Base-by-base conservation (phyloP, 805 yeast species). In the Debaryomyces maramus region DNA sequence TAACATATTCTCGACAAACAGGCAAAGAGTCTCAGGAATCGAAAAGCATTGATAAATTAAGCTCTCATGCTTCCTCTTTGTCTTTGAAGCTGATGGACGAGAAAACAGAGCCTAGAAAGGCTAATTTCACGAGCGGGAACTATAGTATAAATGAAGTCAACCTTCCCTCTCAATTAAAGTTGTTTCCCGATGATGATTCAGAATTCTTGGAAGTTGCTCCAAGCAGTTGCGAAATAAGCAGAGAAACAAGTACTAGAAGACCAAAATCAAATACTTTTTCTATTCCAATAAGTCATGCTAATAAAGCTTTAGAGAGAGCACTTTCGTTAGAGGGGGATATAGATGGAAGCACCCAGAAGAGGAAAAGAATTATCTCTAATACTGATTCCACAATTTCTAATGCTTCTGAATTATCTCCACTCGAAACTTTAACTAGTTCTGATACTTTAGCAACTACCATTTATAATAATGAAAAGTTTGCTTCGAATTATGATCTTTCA, bases 1-100 rank as follows among this genome's bases (percentile, higher is more conserved):
- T 91, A 8, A 88, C 96, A 0, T 89, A 86, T 56, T 83, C 91
- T 1, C 79, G 91, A 51, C 60, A 45, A 37, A 45, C 45, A 45
- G 50, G 43, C 10, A 43, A 39, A 15, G 35, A 35, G 6, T 20
- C 34, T 20, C n/a, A 22, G 39, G 45, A 18, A 53, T 48, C 38
- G 47, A 53, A 51, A 17, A 64, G 61, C 27, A 44, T 64, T 27
- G 53, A 52, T 34, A 57, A 55, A 32, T 44, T 61, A 35, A 51
- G 50, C 20, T 37, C 54, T 7, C 48, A 50, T n/a, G 38, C 55
- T 4, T 38, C 53, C 1, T 44, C 55, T 7, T 32, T 47, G n/a
- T 37, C 51, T 0, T 33, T 46, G 24, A 32, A 17, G 9, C 44
- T 29, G 30, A 38, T 16, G 14, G 20, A 22, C 6, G 40, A 45